Evolutionary conservation across 2,329 filamentous ascomycete genomes (phyloP).

Genomic region (Didymella exigua): DNA sequence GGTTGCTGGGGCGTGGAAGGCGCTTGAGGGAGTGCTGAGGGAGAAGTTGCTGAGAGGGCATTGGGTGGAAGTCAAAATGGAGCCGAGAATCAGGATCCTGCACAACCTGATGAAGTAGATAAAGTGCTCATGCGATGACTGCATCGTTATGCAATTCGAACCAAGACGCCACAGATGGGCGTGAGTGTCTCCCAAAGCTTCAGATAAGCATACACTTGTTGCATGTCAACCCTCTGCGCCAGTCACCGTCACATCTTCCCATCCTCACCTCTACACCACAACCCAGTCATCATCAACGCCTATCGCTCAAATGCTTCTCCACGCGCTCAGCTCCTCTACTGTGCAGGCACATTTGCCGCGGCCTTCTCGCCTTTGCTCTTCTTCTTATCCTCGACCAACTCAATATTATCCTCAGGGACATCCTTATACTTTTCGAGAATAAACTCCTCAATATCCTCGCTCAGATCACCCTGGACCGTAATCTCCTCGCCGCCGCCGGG

Average conservation of each 20-base stretch:
- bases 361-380: slow-evolving; percentile 65
- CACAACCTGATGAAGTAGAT: slow-evolving; percentile 36
- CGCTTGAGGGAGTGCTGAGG: slow-evolving; percentile 44
- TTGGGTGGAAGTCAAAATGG: slow-evolving; percentile 62
- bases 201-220: not conserved
- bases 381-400: slow-evolving; percentile 94
- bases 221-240: not conserved
- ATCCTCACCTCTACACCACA: not conserved
- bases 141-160: not conserved
- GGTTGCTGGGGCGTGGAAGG: slow-evolving; percentile 32
- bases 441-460: slow-evolving; percentile 92
- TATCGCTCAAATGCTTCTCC: not conserved
- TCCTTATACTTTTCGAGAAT: slow-evolving; percentile 85
- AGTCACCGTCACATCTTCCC: not conserved
- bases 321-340: not conserved
- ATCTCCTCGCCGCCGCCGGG: slow-evolving; percentile 91
- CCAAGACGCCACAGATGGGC: not conserved
- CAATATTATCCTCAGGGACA: slow-evolving; percentile 93
- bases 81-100: slow-evolving; percentile 60
- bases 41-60: slow-evolving; percentile 53
- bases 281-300: not conserved
- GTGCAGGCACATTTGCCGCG: slow-evolving; percentile 16
- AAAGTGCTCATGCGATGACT: too few relatives aligned
- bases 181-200: not conserved
- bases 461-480: slow-evolving; percentile 95